A percentile compares a stretch with the other conserved stretches of the same genome.
Evolutionary conservation across 306 rosid genomes (phyloP).

Genomic region (Cucurbita ficifolia): DNA sequence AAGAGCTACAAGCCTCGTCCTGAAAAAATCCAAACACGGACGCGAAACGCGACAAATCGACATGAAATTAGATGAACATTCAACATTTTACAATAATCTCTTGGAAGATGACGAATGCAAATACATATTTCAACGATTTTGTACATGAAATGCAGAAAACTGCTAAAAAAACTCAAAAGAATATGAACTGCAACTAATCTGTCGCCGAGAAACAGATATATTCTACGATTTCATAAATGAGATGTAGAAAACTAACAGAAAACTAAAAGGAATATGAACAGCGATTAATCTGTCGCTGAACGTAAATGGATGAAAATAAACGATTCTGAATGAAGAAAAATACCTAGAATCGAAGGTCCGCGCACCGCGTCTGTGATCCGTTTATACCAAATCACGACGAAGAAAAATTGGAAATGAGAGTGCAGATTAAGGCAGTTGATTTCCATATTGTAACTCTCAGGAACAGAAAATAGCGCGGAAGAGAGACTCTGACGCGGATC

Average conservation of each 20-base stretch:
- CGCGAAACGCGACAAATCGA: background rate
- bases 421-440: background rate
- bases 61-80: background rate
- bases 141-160: background rate
- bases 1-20: conserved; percentile 52
- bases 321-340: background rate
- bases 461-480: background rate
- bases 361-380: background rate
- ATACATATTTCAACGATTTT: background rate
- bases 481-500: background rate
- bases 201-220: background rate
- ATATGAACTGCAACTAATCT: background rate
- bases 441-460: background rate
- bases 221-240: background rate
- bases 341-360: background rate
- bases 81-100: background rate
- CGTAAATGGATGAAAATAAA: background rate
- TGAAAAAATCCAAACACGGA: conserved; percentile 13
- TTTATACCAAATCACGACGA: background rate
- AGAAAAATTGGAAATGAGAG: background rate
- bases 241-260: background rate
- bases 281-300: background rate
- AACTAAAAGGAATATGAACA: background rate
- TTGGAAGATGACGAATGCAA: background rate
- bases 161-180: background rate